Conservation (phyloP, 371 early-diverging fungal species). For the Mucor lusitanicus region DNA sequence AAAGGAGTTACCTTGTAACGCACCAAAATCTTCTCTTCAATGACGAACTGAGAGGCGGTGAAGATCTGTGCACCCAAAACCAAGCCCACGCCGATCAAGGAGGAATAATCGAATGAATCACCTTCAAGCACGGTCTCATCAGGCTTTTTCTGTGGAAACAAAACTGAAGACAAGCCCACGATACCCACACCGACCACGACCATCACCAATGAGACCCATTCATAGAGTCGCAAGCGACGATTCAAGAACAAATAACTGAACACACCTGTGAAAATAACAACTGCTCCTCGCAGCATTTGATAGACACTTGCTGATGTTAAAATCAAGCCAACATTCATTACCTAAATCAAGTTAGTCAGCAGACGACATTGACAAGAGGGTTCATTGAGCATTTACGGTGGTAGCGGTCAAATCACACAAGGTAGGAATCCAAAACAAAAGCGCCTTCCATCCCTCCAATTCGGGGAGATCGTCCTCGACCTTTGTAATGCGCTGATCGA, state of each 20-base stretch:
- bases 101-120: conserved; percentile 28
- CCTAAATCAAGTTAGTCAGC: conserved; percentile 23
- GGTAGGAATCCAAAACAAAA: conserved; percentile 89
- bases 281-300: conserved; percentile 96
- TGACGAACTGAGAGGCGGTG: conserved; percentile 91
- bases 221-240: conserved; percentile 71
- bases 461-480: conserved; percentile 21
- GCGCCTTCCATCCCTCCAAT: conserved; percentile 58
- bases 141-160: conserved; percentile 47
- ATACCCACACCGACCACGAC: conserved; percentile 85
- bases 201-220: conserved; percentile 80
- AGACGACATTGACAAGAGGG: background rate
- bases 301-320: conserved; percentile 92
- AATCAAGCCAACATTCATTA: conserved; percentile 95
- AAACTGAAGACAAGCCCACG: conserved; percentile 80
- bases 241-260: conserved; percentile 85
- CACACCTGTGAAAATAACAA: conserved; percentile 91
- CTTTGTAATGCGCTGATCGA: conserved; percentile 26
- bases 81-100: conserved; percentile 74
- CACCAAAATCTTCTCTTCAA: conserved; percentile 90
- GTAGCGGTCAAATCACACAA: conserved; percentile 92
- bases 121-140: background rate
- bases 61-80: conserved; percentile 91
- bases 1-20: conserved; percentile 80
- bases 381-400: conserved; percentile 54